phyloP scores from a whole-genome alignment of 2,329 filamentous ascomycete species.

The Monilinia fructigena region DNA sequence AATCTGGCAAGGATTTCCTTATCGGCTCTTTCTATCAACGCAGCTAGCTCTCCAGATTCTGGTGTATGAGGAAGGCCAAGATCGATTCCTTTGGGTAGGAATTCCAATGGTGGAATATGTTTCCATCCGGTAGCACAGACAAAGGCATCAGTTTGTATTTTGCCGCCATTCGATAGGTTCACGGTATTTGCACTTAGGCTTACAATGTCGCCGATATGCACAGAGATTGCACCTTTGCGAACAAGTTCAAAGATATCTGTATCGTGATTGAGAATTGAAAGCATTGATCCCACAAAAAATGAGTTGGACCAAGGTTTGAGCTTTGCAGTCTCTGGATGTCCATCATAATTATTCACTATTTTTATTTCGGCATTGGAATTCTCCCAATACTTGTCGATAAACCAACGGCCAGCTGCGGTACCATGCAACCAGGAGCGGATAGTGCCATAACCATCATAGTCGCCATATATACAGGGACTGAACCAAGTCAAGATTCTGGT shows the following conservation, averaged over 20 bases:
- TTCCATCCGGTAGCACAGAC: constrained; percentile 61
- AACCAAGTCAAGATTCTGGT: constrained; percentile 71
- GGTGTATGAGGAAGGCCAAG: constrained; percentile 51
- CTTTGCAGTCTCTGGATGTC: constrained; percentile 52
- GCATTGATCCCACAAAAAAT: constrained; percentile 54
- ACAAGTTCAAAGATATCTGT: constrained; percentile 58
- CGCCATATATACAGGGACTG: constrained; percentile 71
- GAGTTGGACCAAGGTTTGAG: constrained; percentile 52
- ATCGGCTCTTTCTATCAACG: constrained; percentile 49
- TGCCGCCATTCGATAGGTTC: constrained; percentile 50
- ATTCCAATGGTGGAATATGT: constrained; percentile 51
- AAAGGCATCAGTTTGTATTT: constrained; percentile 51
- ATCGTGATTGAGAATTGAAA: constrained; percentile 61
- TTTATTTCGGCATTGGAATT: constrained; percentile 57
- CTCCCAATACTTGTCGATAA: constrained; percentile 58
- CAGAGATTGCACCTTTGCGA: constrained; percentile 49
- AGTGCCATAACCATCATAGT: constrained; percentile 57
- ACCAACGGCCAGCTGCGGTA: constrained; percentile 54
- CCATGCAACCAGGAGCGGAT: constrained; percentile 57
- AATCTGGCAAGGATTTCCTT: constrained; percentile 53
- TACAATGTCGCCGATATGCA: constrained; percentile 54
- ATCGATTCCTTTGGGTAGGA: constrained; percentile 49
- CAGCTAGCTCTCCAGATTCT: constrained; percentile 37
- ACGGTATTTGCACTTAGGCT: constrained; percentile 48
- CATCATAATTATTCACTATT: constrained; percentile 52